Evolutionary conservation across 2,329 filamentous ascomycete species (phyloP), one percentile per base, ranked within the genome.

Genomic region (Colletotrichum tropicicola): DNA sequence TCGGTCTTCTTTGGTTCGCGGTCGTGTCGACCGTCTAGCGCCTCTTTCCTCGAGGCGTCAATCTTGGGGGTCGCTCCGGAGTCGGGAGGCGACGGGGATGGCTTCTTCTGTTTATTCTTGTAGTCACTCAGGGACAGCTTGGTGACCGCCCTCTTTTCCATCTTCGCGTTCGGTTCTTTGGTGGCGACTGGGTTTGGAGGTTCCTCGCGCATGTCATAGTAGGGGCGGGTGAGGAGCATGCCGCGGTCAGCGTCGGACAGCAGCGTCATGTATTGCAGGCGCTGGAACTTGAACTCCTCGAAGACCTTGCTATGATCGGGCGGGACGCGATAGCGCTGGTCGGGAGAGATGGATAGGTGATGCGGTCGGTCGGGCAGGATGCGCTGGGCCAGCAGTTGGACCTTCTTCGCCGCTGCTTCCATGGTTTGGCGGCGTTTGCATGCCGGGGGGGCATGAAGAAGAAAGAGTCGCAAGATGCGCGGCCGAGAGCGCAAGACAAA

Each of bases 101-200:
- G 32, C 56, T 77, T 77, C 69, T 75, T 77, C 72, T 83, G 84
- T 73, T 85, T 84, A 66, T 85, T 88, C 75, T 85, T 85, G 70
- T 88, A 89, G 72, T 88, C 86, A 74, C 83, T 86, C 65, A 89
- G 74, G 13, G 85, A 87, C 68, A 88, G 73, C 73, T 87, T 87
- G 51, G 76, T 79, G 45, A 74, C 71, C 17, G 75, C 72, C 77
- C 86, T 87, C 74, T 82, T 87, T 71, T 83, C 80, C 65, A 74
- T 74, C 67, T 74, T 78, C 53, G 74, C 74, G 68, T 79, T 76
- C 56, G 79, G 70, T 64, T 84, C 79, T 65, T 78, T 73, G 69
- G 71, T 73, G 66, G 79, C 73, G 59, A 79, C 74, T 61, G 77
- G 75, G 39, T 79, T 80, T 10, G 79, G 77, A 21, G 80, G 78